phyloP scores from a whole-genome alignment of 768 basidiomycete species.

The Dioszegia hungarica region DNA sequence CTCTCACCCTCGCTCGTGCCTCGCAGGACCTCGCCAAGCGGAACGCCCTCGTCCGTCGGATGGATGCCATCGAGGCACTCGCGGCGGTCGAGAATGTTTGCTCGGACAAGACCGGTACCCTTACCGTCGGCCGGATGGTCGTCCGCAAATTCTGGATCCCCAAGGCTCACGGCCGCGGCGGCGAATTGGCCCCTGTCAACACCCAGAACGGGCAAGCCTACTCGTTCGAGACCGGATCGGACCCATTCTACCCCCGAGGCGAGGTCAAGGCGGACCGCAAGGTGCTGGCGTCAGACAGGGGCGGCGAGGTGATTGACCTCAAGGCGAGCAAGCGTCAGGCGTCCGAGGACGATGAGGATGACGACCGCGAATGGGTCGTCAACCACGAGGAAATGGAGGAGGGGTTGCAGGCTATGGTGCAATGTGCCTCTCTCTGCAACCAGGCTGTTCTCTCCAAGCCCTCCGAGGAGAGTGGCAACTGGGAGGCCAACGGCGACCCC shows the following conservation, averaged over 20 bases:
- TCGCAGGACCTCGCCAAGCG: constrained; percentile 56
- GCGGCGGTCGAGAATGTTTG: constrained; percentile 58
- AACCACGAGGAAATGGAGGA: constrained; percentile 42
- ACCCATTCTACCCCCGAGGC: constrained; percentile 49
- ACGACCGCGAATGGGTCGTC: constrained; percentile 23
- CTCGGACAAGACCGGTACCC: constrained; percentile 65
- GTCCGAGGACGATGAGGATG: constrained; percentile 19
- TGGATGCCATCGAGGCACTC: constrained; percentile 63
- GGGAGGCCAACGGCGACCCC: constrained; percentile 57
- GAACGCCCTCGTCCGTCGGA: constrained; percentile 60
- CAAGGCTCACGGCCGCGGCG: constrained; percentile 37
- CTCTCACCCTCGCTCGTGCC: constrained; percentile 59
- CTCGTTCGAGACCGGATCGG: constrained; percentile 46
- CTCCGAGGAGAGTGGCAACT: constrained; percentile 45
- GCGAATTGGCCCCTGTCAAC: constrained; percentile 39
- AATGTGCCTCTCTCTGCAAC: constrained; percentile 50
- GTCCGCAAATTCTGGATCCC: constrained; percentile 52
- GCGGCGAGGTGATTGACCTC: constrained; percentile 12
- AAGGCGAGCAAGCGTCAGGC: constrained; percentile 12
- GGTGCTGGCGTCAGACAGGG: constrained; percentile 8
- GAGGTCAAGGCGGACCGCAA: constrained; percentile 27
- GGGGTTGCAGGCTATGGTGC: constrained; percentile 44
- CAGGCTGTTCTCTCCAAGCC: constrained; percentile 49
- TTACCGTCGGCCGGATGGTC: constrained; percentile 53
- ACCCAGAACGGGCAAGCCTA: constrained; percentile 37